phyloP scores from a whole-genome alignment of 495 filamentous ascomycete genomes.

The Hypoxylon rickii region DNA sequence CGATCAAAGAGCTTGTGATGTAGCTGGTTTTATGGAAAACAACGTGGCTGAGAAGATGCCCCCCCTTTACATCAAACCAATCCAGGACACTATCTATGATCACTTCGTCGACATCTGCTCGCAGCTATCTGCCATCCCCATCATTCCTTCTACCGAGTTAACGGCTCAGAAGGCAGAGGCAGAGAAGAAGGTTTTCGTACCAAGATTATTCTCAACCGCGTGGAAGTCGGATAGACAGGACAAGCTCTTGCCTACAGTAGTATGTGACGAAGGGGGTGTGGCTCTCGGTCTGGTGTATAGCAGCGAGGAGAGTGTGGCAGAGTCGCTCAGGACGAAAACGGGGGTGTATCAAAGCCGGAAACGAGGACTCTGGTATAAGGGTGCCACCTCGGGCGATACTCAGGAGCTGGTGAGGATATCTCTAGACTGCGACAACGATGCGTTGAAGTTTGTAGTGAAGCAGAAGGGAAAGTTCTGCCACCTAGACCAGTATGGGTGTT shows the following conservation, averaged over 20 bases:
- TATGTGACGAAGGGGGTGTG: conserved; percentile 84
- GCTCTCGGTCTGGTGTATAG: conserved; percentile 93
- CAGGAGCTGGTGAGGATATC: conserved; percentile 86
- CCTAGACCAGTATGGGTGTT: conserved; percentile 87
- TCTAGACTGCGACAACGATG: conserved; percentile 91
- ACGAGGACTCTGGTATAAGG: conserved; percentile 95
- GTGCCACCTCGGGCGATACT: conserved; percentile 87
- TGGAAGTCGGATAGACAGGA: conserved; percentile 84
- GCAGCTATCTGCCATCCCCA: conserved; percentile 67
- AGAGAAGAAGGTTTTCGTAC: conserved; percentile 63
- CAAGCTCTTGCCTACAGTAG: conserved; percentile 82
- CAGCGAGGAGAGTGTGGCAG: conserved; percentile 83
- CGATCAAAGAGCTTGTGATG: conserved; percentile 46
- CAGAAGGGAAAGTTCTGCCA: conserved; percentile 97
- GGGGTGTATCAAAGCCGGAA: conserved; percentile 97
- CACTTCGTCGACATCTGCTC: conserved; percentile 58
- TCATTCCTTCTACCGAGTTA: conserved; percentile 72
- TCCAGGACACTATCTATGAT: conserved; percentile 49
- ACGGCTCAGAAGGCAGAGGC: conserved; percentile 65
- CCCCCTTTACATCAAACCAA: conserved; percentile 52
- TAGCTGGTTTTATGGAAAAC: conserved; percentile 48
- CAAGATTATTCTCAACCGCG: conserved; percentile 67
- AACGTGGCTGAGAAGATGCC: conserved; percentile 51
- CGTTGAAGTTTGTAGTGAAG: conserved; percentile 82
- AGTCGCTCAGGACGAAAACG: conserved; percentile 82